Percentiles rank a stretch among this genome's conserved stretches.
Conservation (phyloP, 2,329 filamentous ascomycete genomes). For the Aspergillus alliaceus region DNA sequence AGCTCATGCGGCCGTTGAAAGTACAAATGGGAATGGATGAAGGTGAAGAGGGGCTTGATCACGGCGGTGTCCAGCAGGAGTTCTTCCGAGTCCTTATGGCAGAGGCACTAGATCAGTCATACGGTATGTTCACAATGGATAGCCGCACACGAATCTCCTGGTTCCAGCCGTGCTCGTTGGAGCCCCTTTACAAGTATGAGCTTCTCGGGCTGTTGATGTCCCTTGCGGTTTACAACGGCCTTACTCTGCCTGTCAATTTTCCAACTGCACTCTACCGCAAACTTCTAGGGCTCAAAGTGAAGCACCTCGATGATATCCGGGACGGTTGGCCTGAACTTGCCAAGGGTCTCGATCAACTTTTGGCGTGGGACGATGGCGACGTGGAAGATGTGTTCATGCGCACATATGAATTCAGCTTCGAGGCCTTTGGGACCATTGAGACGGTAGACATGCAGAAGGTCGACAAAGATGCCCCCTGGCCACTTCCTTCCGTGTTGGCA, state of each 20-base stretch:
- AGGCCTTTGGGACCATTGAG: slow-evolving; percentile 54
- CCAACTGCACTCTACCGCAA: slow-evolving; percentile 81
- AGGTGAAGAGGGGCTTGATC: slow-evolving; percentile 87
- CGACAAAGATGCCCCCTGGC: slow-evolving; percentile 38
- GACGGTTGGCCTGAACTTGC: slow-evolving; percentile 86
- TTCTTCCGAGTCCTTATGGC: slow-evolving; percentile 85
- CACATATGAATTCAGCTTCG: slow-evolving; percentile 81
- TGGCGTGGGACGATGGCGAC: slow-evolving; percentile 77
- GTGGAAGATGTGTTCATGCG: slow-evolving; percentile 80
- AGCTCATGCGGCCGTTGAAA: slow-evolving; percentile 82
- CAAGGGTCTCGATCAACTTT: slow-evolving; percentile 69
- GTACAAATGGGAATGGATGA: slow-evolving; percentile 79
- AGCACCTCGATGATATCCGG: slow-evolving; percentile 71
- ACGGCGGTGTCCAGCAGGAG: slow-evolving; percentile 93
- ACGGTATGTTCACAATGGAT: slow-evolving; percentile 77
- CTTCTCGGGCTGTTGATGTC: slow-evolving; percentile 85
- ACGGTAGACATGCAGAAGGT: slow-evolving; percentile 56
- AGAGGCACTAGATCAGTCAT: slow-evolving; percentile 74
- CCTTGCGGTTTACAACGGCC: slow-evolving; percentile 86
- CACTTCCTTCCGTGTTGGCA: slow-evolving; percentile 18
- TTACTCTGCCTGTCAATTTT: slow-evolving; percentile 87
- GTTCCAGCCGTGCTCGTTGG: slow-evolving; percentile 80
- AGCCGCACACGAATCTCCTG: slow-evolving; percentile 75
- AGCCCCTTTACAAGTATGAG: slow-evolving; percentile 87
- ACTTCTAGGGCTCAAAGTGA: slow-evolving; percentile 68